Evolutionary conservation across 306 rosid genomes (phyloP).

Genomic region (Lotus japonicus): DNA sequence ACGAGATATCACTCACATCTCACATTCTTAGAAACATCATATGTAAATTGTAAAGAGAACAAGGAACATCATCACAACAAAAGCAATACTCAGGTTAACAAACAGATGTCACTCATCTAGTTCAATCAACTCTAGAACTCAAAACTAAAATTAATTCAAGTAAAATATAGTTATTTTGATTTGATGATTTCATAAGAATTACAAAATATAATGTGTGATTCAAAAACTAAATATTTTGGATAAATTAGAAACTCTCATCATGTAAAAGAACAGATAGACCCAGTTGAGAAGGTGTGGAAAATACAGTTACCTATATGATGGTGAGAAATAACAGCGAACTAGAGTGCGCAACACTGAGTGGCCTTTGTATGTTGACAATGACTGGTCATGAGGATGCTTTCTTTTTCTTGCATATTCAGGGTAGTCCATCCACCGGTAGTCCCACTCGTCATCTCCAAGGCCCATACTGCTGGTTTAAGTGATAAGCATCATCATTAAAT

Average conservation of each 20-base stretch:
- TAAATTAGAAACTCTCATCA: neutral
- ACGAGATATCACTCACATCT: conserved; percentile 11
- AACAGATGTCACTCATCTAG: neutral
- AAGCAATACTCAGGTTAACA: neutral
- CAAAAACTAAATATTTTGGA: neutral
- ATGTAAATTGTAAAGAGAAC: conserved; percentile 6
- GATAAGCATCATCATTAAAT: neutral
- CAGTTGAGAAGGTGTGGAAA: conserved; percentile 2
- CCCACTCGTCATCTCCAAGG: conserved; percentile 57
- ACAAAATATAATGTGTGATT: neutral
- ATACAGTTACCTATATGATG: conserved; percentile 55
- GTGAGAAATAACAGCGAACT: conserved; percentile 85
- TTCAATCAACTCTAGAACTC: neutral
- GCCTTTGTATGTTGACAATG: conserved; percentile 73
- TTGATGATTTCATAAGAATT: neutral
- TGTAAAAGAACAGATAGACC: neutral
- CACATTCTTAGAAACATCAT: neutral
- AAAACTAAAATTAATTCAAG: neutral
- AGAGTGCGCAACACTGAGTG: conserved; percentile 79
- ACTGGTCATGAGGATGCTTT: conserved; percentile 66
- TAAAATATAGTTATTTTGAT: neutral
- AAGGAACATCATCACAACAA: neutral
- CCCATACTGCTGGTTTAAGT: conserved; percentile 32
- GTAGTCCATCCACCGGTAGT: conserved; percentile 89
- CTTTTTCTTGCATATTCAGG: conserved; percentile 48